Base-by-base conservation (phyloP, 2,329 filamentous ascomycete species). In the Cordyceps javanica region DNA sequence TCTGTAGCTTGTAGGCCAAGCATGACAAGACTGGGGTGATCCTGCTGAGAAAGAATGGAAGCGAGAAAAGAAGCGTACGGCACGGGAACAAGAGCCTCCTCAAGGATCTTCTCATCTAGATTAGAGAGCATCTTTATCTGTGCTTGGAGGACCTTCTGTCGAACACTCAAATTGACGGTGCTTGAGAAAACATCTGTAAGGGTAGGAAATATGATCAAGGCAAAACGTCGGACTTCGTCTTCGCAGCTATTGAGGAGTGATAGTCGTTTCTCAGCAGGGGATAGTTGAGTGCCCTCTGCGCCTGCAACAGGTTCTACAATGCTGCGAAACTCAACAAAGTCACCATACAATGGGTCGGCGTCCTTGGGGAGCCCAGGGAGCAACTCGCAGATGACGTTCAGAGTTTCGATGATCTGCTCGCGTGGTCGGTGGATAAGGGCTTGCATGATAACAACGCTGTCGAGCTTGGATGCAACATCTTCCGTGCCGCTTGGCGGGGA, bases 371-470 rank as follows among this genome's bases (percentile, higher is more conserved):
- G 77, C 51, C 83, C 86, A 1, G 93, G 92, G 36, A 99, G 80
- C 30, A 99, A 78, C 74, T 99, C 94, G 75, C 94, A 97, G 62
- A 99, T 91, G 62, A 99, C 91, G 69, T 97, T 97, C 62, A 99
- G 81, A 1, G 95, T 97, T 76, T 99, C 94, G 64, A 93, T 94
- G 19, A 99, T 90, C 72, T 99, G 94, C 64, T 99, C 95, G 58
- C 92, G 87, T 7, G 94, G 94, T 41, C 93, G 87, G 68, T 97
- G 94, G 54, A 99, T 96, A 62, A 99, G 80, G 38, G 95, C 91
- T 74, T 99, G 94, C 95, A 99, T 99, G 66, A 99, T 94, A 46
- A 99, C 84, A 57, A 97, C 93, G 68, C 91, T 96, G 72, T 97
- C 93, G 62, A 97, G 88, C 73, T 95, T 96, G 38, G 84, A 88